phyloP scores from a whole-genome alignment of 1,284 basidiomycete genomes.

The Irpex sp. region DNA sequence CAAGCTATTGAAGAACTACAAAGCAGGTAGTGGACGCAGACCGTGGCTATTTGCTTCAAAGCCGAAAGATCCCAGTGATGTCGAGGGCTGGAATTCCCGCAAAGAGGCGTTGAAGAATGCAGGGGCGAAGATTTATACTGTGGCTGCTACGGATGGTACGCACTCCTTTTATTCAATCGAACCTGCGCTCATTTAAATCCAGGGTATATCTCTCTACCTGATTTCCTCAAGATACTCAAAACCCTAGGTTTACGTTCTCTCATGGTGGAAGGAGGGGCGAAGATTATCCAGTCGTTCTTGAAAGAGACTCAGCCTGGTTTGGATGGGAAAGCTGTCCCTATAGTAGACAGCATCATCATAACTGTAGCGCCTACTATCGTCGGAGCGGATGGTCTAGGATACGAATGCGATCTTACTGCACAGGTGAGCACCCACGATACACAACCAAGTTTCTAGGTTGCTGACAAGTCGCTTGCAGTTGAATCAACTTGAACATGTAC shows the following conservation, averaged over 20 bases:
- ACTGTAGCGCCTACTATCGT: slow-evolving; percentile 82
- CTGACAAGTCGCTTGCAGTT: slow-evolving; percentile 12
- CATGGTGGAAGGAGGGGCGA: slow-evolving; percentile 95
- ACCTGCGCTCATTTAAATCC: neutral
- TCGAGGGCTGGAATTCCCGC: slow-evolving; percentile 30
- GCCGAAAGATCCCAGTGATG: slow-evolving; percentile 18
- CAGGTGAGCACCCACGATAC: slow-evolving; percentile 11
- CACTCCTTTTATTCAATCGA: neutral
- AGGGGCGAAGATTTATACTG: slow-evolving; percentile 49
- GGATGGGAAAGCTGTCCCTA: neutral
- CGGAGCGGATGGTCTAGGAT: slow-evolving; percentile 67
- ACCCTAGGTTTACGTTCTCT: slow-evolving; percentile 60
- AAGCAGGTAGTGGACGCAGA: slow-evolving; percentile 51
- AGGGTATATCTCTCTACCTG: slow-evolving; percentile 44
- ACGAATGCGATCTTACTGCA: slow-evolving; percentile 26
- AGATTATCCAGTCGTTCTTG: slow-evolving; percentile 78
- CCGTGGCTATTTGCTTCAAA: slow-evolving; percentile 71
- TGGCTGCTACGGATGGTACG: slow-evolving; percentile 29
- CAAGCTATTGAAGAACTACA: slow-evolving; percentile 72
- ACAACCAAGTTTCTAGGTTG: too few relatives aligned
- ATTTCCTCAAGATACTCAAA: slow-evolving; percentile 48
- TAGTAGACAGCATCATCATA: slow-evolving; percentile 72
- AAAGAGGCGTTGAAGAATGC: slow-evolving; percentile 36
- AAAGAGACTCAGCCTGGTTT: slow-evolving; percentile 20
- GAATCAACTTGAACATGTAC: slow-evolving; percentile 22